A percentile compares a stretch with the other conserved stretches of the same genome.
Evolutionary conservation across 1,284 basidiomycete genomes (phyloP).

Genomic region (Wallemia hederae): DNA sequence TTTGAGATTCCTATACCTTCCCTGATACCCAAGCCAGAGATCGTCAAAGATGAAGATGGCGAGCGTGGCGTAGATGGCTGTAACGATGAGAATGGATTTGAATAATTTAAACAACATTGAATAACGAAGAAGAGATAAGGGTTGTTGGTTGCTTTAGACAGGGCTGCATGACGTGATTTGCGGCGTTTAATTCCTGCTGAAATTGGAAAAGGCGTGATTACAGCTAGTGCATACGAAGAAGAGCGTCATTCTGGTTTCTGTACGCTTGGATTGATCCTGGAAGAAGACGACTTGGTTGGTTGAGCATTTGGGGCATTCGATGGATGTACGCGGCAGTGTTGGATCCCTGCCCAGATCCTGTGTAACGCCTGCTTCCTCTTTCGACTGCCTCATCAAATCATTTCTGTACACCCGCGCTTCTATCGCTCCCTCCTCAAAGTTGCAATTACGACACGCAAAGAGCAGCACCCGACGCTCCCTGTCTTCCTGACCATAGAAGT

Average conservation of each 20-base stretch:
- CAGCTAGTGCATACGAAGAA: background rate
- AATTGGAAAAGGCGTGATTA: background rate
- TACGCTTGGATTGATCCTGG: background rate
- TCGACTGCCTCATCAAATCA: background rate
- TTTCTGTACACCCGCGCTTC: background rate
- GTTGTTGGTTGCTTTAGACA: background rate
- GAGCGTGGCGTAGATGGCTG: conserved; percentile 27
- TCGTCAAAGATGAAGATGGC: conserved; percentile 55
- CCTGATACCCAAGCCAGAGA: conserved; percentile 44
- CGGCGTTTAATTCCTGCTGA: too few relatives aligned
- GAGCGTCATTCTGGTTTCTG: background rate
- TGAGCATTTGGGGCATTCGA: background rate
- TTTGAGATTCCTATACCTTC: conserved; percentile 27
- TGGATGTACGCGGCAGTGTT: background rate
- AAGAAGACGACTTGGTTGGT: background rate
- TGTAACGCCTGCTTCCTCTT: background rate
- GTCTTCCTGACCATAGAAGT: background rate
- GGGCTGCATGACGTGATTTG: too few relatives aligned
- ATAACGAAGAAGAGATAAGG: background rate
- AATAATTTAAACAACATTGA: conserved; percentile 24
- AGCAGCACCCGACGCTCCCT: background rate
- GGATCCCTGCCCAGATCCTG: background rate
- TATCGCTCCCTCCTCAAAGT: background rate
- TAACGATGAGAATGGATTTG: conserved; percentile 31
- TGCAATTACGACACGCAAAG: background rate